Base-by-base conservation (phyloP, 176 grass and related monocot genomes). In the Paspalum notatum region DNA sequence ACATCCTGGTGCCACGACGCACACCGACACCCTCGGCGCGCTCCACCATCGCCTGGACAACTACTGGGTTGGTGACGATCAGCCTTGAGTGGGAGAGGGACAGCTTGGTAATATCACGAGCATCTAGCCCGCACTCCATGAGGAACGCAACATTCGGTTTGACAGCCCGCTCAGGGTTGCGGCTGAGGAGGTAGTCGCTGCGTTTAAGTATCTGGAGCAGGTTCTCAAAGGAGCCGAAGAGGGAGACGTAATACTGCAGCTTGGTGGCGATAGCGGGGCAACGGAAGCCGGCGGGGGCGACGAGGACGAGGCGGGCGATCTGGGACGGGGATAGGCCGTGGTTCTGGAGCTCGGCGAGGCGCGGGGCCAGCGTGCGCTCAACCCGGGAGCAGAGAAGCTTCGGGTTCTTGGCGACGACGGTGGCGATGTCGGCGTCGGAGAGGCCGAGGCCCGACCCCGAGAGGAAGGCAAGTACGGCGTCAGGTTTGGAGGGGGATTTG, bases 401-500 rank as follows among this genome's bases (percentile, higher is more conserved):
- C n/a, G 92, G 86, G 71, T 82, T 77, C 40, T 80, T 72, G 15
- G 77, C 53, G 59, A 91, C 50, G n/a, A 79, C 44, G 21, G 61
- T 77, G 12, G 71, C 74, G 82, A 92, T 65, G 78, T 90, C 80
- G 43, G 71, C 47, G 16, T 76, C 12, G 43, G 78, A 71, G 57
- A 95, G 86, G 4, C 89, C 93, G 57, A 90, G 84, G 3, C 32
- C 32, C 32, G 22, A 26, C 52, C 60, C 45, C 21, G 61, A 48
- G 52, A 92, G 55, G 83, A 94, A 94, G 81, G 69, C 72, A 46
- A 89, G 59, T 53, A 88, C 87, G 32, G 87, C 75, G 24, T 95
- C 90, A 58, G 87, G 77, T 20, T 76, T 90, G 13, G 83, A 56
- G 42, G 85, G 84, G 14, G 80, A 92, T 21, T 83, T 79, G 82